Conservation (phyloP, 1,284 basidiomycete genomes). For the Schizopora paradoxa region DNA sequence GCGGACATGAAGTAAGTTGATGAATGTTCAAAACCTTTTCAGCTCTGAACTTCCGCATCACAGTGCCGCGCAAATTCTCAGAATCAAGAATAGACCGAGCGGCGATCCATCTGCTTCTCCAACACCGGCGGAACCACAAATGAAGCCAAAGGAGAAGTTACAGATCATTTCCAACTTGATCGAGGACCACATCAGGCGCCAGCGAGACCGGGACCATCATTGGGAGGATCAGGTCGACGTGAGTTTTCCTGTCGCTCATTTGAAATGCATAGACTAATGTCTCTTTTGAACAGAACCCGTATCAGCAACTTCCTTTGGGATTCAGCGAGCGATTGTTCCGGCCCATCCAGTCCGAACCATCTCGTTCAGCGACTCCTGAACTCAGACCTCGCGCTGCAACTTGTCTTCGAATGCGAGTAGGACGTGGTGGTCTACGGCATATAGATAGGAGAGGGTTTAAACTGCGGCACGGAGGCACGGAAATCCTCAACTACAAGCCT, state of each 20-base stretch:
- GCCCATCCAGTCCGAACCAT: slow-evolving; percentile 38
- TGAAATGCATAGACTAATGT: slow-evolving; percentile 9
- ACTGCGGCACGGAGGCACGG: slow-evolving; percentile 19
- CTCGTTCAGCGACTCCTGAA: slow-evolving; percentile 32
- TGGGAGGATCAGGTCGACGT: slow-evolving; percentile 88
- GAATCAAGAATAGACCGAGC: slow-evolving; percentile 44
- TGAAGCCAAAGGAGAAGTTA: slow-evolving; percentile 64
- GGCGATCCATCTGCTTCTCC: slow-evolving; percentile 40
- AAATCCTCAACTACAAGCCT: slow-evolving; percentile 10
- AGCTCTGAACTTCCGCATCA: slow-evolving; percentile 3
- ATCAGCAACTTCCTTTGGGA: slow-evolving; percentile 47
- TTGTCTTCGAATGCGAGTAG: slow-evolving; percentile 69
- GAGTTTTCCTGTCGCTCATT: slow-evolving; percentile 24
- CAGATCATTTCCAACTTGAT: slow-evolving; percentile 58
- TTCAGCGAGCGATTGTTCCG: slow-evolving; percentile 61
- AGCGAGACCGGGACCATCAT: slow-evolving; percentile 71
- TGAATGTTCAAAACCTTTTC: slow-evolving; percentile 35
- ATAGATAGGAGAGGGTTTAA: slow-evolving; percentile 64
- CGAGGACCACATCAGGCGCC: slow-evolving; percentile 60
- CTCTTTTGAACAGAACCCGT: slow-evolving; percentile 44
- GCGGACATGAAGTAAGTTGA: slow-evolving; percentile 43
- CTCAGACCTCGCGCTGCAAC: slow-evolving; percentile 33
- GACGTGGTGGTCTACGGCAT: slow-evolving; percentile 76
- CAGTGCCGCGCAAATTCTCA: slow-evolving; percentile 33
- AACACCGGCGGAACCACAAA: slow-evolving; percentile 39